Conservation (phyloP, 306 rosid species). For the Cicer chorassanicum region DNA sequence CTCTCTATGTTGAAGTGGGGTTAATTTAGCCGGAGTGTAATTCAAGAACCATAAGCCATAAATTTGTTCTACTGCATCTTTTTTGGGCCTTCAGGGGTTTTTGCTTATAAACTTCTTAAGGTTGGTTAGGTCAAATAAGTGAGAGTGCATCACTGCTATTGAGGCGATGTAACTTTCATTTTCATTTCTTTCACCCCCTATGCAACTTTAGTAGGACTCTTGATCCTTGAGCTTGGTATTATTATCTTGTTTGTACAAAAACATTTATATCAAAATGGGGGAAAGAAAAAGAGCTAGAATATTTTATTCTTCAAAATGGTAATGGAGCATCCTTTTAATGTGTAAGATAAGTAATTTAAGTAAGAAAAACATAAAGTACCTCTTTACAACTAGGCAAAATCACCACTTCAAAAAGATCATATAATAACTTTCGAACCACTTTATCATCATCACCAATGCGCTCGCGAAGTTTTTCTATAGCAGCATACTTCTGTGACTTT, state of each 20-base stretch:
- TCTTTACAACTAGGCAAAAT: slow-evolving; percentile 80
- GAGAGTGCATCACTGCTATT: neutral
- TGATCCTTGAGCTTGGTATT: neutral
- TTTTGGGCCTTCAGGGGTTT: neutral
- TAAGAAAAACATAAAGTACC: slow-evolving; percentile 51
- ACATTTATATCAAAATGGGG: neutral
- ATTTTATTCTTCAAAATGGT: slow-evolving; percentile 25
- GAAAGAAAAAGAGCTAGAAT: neutral
- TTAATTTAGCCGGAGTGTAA: neutral
- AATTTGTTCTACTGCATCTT: slow-evolving; percentile 8
- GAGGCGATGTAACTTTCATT: neutral
- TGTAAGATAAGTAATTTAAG: slow-evolving; percentile 5
- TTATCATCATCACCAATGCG: slow-evolving; percentile 81
- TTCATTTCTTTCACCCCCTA: neutral
- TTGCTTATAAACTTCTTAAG: slow-evolving; percentile 9
- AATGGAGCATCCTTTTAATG: slow-evolving; percentile 4
- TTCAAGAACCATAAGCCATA: slow-evolving; percentile 1
- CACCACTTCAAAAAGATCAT: slow-evolving; percentile 71
- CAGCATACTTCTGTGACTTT: slow-evolving; percentile 66
- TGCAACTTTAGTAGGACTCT: slow-evolving; percentile 15
- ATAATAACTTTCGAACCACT: slow-evolving; percentile 68
- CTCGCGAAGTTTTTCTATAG: slow-evolving; percentile 77
- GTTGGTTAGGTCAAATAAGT: neutral
- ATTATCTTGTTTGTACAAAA: neutral
- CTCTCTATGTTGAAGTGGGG: slow-evolving; percentile 4